These are phyloP conservation scores for Dicorynia guianensis DNA, from an alignment of 306 rosid genomes.

Conservation along the genomic window DNA sequence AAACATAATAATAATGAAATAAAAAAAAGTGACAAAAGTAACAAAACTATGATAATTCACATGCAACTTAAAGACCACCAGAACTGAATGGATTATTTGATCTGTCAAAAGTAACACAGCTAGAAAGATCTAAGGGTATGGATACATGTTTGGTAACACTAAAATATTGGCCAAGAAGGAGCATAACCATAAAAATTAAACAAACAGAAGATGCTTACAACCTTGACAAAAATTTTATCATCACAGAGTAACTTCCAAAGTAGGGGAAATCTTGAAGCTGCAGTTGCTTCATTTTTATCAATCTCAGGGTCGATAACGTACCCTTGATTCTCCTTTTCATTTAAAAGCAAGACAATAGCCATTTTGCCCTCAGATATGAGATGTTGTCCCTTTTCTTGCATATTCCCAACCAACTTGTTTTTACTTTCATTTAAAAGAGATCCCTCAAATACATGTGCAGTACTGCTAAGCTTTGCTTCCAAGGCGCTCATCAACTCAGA, in stretches of 20 bases:
- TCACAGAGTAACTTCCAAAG: conserved; percentile 63
- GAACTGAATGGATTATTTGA: conserved; percentile 21
- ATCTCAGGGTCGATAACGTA: conserved; percentile 40
- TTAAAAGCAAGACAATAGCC: conserved; percentile 72
- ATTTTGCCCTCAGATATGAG: conserved; percentile 77
- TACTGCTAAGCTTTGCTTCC: conserved; percentile 49
- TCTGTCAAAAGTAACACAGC: conserved; percentile 23
- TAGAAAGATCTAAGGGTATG: conserved; percentile 11
- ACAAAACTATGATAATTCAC: background rate
- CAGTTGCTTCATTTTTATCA: conserved; percentile 48
- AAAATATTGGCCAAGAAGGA: conserved; percentile 16
- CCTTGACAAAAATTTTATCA: conserved; percentile 61
- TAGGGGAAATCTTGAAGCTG: conserved; percentile 39
- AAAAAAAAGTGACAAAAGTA: background rate
- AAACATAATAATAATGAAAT: background rate
- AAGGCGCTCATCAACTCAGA: conserved; percentile 59
- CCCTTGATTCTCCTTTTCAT: conserved; percentile 49
- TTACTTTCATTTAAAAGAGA: conserved; percentile 55
- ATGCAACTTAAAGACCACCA: background rate
- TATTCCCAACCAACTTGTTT: conserved; percentile 53
- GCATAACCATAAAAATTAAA: conserved; percentile 6
- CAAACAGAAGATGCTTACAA: conserved; percentile 39
- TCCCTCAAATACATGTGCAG: conserved; percentile 58
- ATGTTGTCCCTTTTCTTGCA: conserved; percentile 66
- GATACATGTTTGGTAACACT: conserved; percentile 1